phyloP scores from a whole-genome alignment of 331 rosid species.

The Quercus phellos region DNA sequence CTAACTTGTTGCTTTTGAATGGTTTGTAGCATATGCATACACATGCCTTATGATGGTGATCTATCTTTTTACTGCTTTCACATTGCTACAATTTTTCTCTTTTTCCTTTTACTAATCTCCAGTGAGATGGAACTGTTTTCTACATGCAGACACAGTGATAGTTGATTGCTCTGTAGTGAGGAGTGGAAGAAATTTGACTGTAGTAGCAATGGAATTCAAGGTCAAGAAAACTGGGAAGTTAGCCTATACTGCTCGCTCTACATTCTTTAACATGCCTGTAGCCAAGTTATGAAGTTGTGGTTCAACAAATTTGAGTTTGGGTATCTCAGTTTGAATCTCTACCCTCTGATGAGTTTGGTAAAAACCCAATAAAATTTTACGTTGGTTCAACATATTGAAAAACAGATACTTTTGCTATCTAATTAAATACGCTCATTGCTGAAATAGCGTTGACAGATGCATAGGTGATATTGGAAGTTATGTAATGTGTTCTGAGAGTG shows the following conservation, averaged over 20 bases:
- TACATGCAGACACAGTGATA: constrained; percentile 50
- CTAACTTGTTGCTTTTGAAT: neutral
- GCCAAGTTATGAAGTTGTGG: constrained; percentile 44
- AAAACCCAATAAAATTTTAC: too few relatives aligned
- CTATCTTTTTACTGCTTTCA: neutral
- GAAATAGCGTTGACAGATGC: too few relatives aligned
- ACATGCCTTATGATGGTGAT: neutral
- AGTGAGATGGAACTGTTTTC: neutral
- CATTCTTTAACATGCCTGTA: constrained; percentile 66
- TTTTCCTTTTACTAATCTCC: neutral
- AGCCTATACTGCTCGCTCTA: constrained; percentile 52
- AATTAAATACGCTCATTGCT: too few relatives aligned
- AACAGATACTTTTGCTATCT: too few relatives aligned
- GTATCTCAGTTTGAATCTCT: too few relatives aligned
- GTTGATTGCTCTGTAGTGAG: constrained; percentile 54
- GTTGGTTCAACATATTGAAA: too few relatives aligned
- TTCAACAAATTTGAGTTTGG: too few relatives aligned
- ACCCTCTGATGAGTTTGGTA: too few relatives aligned
- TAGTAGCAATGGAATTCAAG: constrained; percentile 55
- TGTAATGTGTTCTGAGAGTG: too few relatives aligned
- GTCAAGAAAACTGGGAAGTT: constrained; percentile 44
- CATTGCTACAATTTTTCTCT: neutral
- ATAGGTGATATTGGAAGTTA: too few relatives aligned
- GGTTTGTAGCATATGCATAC: neutral
- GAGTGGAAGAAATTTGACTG: constrained; percentile 64